These are phyloP conservation scores for Chlorella ohadii DNA, from an alignment of 139 green algal genomes.

Conservation along the genomic window DNA sequence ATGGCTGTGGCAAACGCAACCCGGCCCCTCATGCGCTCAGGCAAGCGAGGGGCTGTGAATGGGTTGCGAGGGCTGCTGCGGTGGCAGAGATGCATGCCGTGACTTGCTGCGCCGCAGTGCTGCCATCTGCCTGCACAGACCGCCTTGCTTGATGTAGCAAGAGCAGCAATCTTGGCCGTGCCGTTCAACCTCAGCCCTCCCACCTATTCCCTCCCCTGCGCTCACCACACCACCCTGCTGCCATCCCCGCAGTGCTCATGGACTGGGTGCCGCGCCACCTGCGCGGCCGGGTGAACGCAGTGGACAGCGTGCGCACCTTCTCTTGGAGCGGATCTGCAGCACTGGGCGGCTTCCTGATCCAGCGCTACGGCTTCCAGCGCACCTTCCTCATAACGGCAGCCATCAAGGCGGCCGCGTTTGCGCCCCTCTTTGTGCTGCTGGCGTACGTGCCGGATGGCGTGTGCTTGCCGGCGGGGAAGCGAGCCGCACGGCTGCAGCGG, in stretches of 20 bases:
- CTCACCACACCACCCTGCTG: no score
- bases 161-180: no score
- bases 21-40: constrained; percentile 47
- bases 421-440: constrained; percentile 36
- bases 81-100: background rate
- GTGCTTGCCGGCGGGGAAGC: background rate
- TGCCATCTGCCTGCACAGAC: background rate
- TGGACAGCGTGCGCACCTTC: constrained; percentile 58
- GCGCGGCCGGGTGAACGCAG: constrained; percentile 51
- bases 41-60: no score
- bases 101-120: background rate
- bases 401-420: constrained; percentile 46
- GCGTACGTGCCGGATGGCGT: constrained; percentile 28
- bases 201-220: no score
- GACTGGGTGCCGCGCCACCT: constrained; percentile 41
- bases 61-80: background rate
- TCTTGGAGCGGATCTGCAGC: constrained; percentile 55
- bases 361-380: constrained; percentile 44
- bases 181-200: no score
- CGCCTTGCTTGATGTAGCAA: no score
- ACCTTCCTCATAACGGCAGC: constrained; percentile 57
- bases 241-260: constrained; percentile 45
- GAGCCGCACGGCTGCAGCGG: background rate
- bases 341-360: constrained; percentile 57
- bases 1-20: constrained; percentile 50